Evolutionary conservation across 2,329 filamentous ascomycete genomes (phyloP).

Genomic region (Ophiostoma angusticollis): DNA sequence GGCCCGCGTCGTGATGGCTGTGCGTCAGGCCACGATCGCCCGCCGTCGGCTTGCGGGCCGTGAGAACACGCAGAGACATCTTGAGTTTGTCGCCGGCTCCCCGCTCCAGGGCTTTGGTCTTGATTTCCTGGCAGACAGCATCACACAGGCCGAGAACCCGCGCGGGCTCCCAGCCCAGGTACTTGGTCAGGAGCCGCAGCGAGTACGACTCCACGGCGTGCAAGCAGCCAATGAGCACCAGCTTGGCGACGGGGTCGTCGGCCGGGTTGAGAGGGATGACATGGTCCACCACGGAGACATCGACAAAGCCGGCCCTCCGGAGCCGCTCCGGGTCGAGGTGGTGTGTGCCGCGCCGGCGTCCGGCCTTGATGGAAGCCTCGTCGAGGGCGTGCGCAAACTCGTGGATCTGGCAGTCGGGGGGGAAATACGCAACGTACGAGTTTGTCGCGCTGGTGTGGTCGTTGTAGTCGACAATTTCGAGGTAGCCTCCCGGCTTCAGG

Average conservation of each 20-base stretch:
- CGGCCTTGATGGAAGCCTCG: constrained; percentile 32
- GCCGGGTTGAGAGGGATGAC: constrained; percentile 34
- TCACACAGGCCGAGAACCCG: constrained; percentile 35
- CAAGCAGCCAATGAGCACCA: constrained; percentile 30
- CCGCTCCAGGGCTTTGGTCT: constrained; percentile 33
- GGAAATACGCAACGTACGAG: constrained; percentile 16
- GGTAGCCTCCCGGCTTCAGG: constrained; percentile 39
- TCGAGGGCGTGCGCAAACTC: constrained; percentile 8
- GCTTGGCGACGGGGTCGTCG: constrained; percentile 29
- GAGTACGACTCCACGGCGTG: constrained; percentile 30
- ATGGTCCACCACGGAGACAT: constrained; percentile 28
- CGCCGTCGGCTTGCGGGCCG: constrained; percentile 34
- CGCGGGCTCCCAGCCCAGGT: constrained; percentile 39
- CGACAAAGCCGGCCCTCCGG: constrained; percentile 29
- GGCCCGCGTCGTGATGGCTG: background rate
- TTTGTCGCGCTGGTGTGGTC: constrained; percentile 22
- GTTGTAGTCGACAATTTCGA: constrained; percentile 34
- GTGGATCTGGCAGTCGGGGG: constrained; percentile 32
- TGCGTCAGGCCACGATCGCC: constrained; percentile 5
- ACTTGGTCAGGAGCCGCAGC: constrained; percentile 37
- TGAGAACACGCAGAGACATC: constrained; percentile 35
- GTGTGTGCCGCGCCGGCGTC: constrained; percentile 12
- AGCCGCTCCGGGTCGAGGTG: constrained; percentile 20
- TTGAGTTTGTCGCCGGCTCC: constrained; percentile 29
- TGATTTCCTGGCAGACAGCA: constrained; percentile 34